Conservation (phyloP, 2,329 filamentous ascomycete genomes). For the Dactylonectria macrodidyma region DNA sequence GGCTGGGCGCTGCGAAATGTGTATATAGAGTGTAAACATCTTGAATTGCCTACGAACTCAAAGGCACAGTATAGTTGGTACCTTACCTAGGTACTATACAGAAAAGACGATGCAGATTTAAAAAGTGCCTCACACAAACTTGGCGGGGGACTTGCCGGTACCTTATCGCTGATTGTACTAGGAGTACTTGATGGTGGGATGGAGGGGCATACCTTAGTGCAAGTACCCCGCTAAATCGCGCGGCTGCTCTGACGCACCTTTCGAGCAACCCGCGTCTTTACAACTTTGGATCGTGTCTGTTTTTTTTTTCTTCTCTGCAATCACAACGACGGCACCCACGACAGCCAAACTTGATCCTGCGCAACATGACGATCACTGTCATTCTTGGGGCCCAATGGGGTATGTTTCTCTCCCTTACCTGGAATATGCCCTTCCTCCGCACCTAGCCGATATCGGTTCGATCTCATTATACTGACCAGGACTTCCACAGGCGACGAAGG, state of each 20-base stretch:
- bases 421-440: slow-evolving; percentile 31
- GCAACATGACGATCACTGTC: slow-evolving; percentile 49
- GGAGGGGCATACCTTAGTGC: slow-evolving; percentile 1
- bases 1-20: too few species aligned
- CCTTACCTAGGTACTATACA: too few species aligned
- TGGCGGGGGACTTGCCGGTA: slow-evolving; percentile 2
- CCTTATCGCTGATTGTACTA: slow-evolving; percentile 11
- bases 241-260: slow-evolving; percentile 27
- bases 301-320: slow-evolving; percentile 27
- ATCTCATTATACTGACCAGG: slow-evolving; percentile 42
- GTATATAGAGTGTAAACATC: too few species aligned
- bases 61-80: too few species aligned
- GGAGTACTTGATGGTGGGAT: slow-evolving; percentile 15
- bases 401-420: slow-evolving; percentile 45
- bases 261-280: slow-evolving; percentile 18
- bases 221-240: slow-evolving; percentile 23
- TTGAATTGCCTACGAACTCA: too few species aligned
- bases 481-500: slow-evolving; percentile 53
- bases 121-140: slow-evolving; percentile 6
- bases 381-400: slow-evolving; percentile 58
- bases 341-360: slow-evolving; percentile 21
- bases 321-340: slow-evolving; percentile 27
- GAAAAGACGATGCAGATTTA: too few species aligned
- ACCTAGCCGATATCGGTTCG: slow-evolving; percentile 40
- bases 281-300: slow-evolving; percentile 25